phyloP scores from a whole-genome alignment of 192 early-diverging fungal species.

The Linnemannia hyalina region DNA sequence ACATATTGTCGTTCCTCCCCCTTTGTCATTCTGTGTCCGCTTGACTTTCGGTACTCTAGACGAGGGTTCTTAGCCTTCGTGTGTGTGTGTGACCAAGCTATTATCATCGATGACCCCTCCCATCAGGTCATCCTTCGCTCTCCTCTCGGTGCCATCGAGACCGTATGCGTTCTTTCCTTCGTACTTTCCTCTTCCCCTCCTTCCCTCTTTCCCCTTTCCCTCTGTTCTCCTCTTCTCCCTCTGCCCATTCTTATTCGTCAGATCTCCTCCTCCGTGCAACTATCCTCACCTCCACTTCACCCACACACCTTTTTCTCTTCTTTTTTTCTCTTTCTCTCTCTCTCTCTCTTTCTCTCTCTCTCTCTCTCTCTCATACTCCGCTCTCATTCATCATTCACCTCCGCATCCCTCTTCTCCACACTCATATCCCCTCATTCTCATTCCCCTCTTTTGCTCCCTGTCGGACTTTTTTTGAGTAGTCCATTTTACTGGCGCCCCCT shows the following conservation, averaged over 20 bases:
- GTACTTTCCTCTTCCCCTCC: neutral
- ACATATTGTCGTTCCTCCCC: too few relatives aligned
- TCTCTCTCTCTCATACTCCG: too few relatives aligned
- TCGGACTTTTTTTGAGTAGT: neutral
- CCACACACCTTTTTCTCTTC: too few relatives aligned
- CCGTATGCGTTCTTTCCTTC: too few relatives aligned
- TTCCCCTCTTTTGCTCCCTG: neutral
- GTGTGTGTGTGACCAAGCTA: too few relatives aligned
- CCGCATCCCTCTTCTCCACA: neutral
- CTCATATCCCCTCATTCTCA: neutral
- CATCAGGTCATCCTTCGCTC: neutral
- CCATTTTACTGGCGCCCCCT: neutral
- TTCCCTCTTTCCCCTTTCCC: neutral
- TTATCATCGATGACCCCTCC: neutral
- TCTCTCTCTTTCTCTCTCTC: neutral
- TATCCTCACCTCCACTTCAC: conserved; percentile 1
- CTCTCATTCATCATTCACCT: neutral
- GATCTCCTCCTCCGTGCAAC: neutral
- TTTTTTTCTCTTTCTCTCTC: neutral
- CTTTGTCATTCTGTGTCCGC: too few relatives aligned
- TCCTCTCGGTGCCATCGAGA: neutral
- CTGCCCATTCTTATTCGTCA: neutral
- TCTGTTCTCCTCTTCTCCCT: neutral
- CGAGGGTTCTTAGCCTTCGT: too few relatives aligned
- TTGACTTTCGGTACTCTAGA: too few relatives aligned